Evolutionary conservation across 225 moss, liverwort and hornwort genomes (phyloP), one percentile per base, ranked within the genome.

Genomic region (Rhytidiadelphus loreus): DNA sequence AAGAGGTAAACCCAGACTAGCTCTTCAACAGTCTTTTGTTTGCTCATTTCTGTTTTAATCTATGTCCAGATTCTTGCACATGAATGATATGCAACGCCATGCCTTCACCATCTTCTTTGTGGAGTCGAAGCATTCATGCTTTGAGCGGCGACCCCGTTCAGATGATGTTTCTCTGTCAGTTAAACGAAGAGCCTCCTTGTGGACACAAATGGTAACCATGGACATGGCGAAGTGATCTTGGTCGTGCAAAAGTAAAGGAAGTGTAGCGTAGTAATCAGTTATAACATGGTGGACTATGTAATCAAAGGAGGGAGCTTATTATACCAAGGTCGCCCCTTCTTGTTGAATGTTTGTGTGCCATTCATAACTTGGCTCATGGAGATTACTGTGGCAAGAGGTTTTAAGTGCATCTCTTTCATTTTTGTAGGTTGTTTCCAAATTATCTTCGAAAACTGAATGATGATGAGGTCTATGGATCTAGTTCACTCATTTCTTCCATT

Each of bases 301-400:
- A 15, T 21, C 22, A 43, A 26, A 71, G 3, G 28, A 28, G 29
- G 29, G 72, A 3, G 15, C 48, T 48, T 9, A 14, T 52, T 9
- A 9, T 28, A 11, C 6, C 11, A 29, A 18, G 3, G 3, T 10
- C 3, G 1, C 28, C 16, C 16, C 3, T 44, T 29, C 4, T 44
- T 73, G 73, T 10, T 72, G 18, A 28, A 11, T 44, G 72, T 1
- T 17, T 72, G 29, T 2, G 1, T 44, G 72, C 6, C 3, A 29
- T 0, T 29, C 3, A 10, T 6, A 29, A 73, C 11, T 18, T 46
- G 73, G 44, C 0, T 46, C 1, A 29, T 29, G 0, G 2, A 46
- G 73, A 73, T 29, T 6, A 29, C n/a, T n/a, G n/a, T 46, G 4
- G 7, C 4, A 3, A 0, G 18, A 46, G 18, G 4, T 46, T 46